Evolutionary conservation across 768 basidiomycete genomes (phyloP).

Genomic region (Macrolepiota dolichaula): DNA sequence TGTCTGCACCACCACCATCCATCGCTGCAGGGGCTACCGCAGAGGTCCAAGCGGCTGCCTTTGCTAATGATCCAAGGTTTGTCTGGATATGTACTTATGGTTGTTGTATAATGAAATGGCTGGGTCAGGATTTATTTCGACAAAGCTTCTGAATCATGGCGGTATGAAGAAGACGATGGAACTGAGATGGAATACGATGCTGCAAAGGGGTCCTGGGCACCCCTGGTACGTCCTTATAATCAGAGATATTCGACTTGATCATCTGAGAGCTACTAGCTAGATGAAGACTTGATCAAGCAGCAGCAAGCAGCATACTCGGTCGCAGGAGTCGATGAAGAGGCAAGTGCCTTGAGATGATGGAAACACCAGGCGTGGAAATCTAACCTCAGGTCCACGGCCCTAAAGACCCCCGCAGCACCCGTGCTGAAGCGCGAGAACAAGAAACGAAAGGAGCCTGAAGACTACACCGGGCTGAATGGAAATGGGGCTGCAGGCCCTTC

Average conservation of each 20-base stretch:
- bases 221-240: constrained; percentile 60
- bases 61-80: constrained; percentile 75
- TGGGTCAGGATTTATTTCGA: constrained; percentile 69
- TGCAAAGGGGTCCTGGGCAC: constrained; percentile 74
- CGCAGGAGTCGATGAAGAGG: constrained; percentile 91
- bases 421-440: constrained; percentile 77
- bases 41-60: constrained; percentile 59
- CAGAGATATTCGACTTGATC: not conserved
- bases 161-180: constrained; percentile 86
- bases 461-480: constrained; percentile 52
- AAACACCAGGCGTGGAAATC: constrained; percentile 7
- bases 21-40: constrained; percentile 51
- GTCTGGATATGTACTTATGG: constrained; percentile 16
- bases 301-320: constrained; percentile 97
- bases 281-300: constrained; percentile 79
- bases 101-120: constrained; percentile 19
- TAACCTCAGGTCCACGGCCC: constrained; percentile 14
- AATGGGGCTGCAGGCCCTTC: constrained; percentile 43
- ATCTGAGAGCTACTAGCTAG: constrained; percentile 50
- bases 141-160: constrained; percentile 74
- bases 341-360: constrained; percentile 32
- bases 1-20: constrained; percentile 48
- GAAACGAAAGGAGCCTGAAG: constrained; percentile 73
- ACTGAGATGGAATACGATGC: constrained; percentile 88
- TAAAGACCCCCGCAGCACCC: constrained; percentile 82